These are phyloP conservation scores for Aspergillus steynii DNA, from an alignment of 495 filamentous ascomycete genomes.

Conservation along the genomic window DNA sequence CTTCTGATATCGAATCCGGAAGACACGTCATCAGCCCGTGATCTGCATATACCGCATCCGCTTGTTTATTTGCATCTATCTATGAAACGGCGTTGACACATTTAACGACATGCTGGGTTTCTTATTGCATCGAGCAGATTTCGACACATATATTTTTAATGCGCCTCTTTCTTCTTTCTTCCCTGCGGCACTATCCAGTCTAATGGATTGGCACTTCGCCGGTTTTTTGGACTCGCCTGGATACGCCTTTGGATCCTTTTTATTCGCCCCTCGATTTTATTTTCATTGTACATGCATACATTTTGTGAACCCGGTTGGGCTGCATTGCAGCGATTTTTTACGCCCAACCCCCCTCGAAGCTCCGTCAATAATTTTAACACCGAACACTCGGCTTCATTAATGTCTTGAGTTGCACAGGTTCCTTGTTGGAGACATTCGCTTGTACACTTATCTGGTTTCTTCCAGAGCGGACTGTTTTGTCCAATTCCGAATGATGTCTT, in stretches of 20 bases:
- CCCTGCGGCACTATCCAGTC: slow-evolving; percentile 3
- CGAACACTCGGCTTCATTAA: slow-evolving; percentile 23
- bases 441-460: slow-evolving; percentile 32
- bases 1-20: slow-evolving; percentile 52
- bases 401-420: slow-evolving; percentile 6
- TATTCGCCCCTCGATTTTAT: slow-evolving; percentile 2
- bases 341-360: slow-evolving; percentile 11
- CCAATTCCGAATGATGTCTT: slow-evolving; percentile 40
- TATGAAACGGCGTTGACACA: slow-evolving; percentile 41
- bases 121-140: slow-evolving; percentile 49
- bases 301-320: slow-evolving; percentile 17
- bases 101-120: slow-evolving; percentile 44
- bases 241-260: slow-evolving; percentile 1
- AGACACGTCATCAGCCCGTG: slow-evolving; percentile 33
- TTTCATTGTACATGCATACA: slow-evolving; percentile 35
- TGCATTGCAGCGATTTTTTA: slow-evolving; percentile 4
- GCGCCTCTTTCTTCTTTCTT: slow-evolving; percentile 25
- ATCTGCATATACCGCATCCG: slow-evolving; percentile 34
- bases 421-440: slow-evolving; percentile 46
- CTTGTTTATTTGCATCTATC: slow-evolving; percentile 26
- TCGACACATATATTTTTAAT: slow-evolving; percentile 46
- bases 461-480: slow-evolving; percentile 22
- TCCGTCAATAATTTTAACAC: slow-evolving; percentile 52
- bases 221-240: slow-evolving; percentile 7
- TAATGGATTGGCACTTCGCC: slow-evolving; percentile 17